phyloP scores from a whole-genome alignment of 139 green algal species.

The Chlamydomonas sp. region DNA sequence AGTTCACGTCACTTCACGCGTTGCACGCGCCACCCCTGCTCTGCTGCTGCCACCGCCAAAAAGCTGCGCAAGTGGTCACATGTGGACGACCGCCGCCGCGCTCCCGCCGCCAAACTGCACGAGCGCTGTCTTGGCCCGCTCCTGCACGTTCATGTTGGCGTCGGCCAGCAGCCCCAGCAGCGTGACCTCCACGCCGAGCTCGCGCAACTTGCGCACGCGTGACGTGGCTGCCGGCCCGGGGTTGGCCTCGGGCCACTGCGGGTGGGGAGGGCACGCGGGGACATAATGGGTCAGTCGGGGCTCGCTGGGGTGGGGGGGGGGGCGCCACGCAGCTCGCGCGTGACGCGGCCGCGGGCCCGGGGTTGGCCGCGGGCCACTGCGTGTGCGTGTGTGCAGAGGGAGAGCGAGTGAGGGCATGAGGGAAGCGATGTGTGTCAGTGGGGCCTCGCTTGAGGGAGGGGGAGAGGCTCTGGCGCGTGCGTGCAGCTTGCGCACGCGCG shows the following conservation, averaged over 20 bases:
- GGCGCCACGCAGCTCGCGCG: constrained; percentile 11
- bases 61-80: no score
- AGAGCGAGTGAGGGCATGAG: no score
- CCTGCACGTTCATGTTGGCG: constrained; percentile 23
- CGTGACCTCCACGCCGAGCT: constrained; percentile 14
- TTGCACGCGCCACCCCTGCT: no score
- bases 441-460: no score
- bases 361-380: neutral
- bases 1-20: no score
- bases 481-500: constrained; percentile 16
- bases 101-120: constrained; percentile 15
- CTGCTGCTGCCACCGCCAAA: no score
- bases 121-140: constrained; percentile 29
- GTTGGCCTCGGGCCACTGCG: neutral
- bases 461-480: no score
- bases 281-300: no score
- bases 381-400: no score
- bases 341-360: neutral
- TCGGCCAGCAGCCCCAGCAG: constrained; percentile 14
- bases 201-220: constrained; percentile 16
- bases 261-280: neutral
- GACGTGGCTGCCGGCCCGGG: neutral
- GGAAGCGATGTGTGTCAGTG: no score
- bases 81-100: no score
- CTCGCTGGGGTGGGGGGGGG: no score